Evolutionary conservation across 2,329 filamentous ascomycete species (phyloP), one percentile per base, ranked within the genome.

Genomic region (Beauveria caledonica): DNA sequence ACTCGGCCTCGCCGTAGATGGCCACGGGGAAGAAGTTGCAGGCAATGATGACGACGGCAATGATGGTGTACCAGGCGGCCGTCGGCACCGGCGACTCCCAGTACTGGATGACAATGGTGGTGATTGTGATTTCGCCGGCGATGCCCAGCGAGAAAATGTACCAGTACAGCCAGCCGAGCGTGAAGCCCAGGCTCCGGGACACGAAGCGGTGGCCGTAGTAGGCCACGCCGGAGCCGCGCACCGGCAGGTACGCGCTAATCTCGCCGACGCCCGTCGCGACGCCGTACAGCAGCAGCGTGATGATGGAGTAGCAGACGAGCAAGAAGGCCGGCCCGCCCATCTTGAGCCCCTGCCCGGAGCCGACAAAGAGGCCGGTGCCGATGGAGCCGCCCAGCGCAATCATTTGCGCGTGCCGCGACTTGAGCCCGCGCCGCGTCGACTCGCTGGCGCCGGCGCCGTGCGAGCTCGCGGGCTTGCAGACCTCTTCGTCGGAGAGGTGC

Each of bases 271-370:
- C 71, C 21, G 74, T 73, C 73, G 84, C 83, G 65, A 84, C 79
- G 45, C 77, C 78, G 70, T 78, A 84, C 40, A 85, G 78, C 53
- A 85, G 76, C 9, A 79, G 73, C 54, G 80, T 81, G 62, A 84
- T 74, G 52, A 80, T 74, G 29, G 74, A 67, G 63, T 80, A 81
- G 10, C 76, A 76, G 39, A 78, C 72, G 21, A 81, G 68, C 5
- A 78, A 72, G 52, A 72, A 74, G 10, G 76, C 77, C 53, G 70
- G 69, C 0, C 71, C 70, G 3, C 68, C 67, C 19, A 63, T 66
- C 58, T 77, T 80, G 39, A 79, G 80, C 46, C 72, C 72, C 68
- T 83, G 80, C 48, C 80, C 80, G 19, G 80, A 82, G 59, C 80
- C 80, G 63, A 83, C 73, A 63, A 83, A 71, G 7, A 83, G 63